Percentiles rank a stretch among this genome's conserved stretches.
Conservation (phyloP, 345 rosid species). For the Syzygium jambos region DNA sequence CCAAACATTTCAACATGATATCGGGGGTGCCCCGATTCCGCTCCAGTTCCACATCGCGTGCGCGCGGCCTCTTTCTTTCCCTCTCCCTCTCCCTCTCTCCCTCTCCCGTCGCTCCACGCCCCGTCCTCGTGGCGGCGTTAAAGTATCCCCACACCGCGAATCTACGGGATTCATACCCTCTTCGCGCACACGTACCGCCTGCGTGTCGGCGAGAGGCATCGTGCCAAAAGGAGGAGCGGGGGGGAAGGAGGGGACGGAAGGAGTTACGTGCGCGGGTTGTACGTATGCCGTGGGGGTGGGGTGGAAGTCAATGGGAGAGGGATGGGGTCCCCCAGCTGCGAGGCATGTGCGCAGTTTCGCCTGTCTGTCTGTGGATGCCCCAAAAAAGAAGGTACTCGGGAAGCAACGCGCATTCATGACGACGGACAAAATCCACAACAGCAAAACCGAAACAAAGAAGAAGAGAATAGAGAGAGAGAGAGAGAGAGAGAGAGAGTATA, state of each 20-base stretch:
- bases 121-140: too few species aligned
- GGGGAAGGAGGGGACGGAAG: rapidly evolving
- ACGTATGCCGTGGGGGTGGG: background rate
- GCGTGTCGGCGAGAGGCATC: background rate
- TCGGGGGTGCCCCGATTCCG: too few species aligned
- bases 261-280: background rate
- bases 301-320: background rate
- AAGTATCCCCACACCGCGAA: background rate
- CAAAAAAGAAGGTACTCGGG: background rate
- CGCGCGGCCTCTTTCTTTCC: background rate
- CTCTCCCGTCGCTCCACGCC: background rate
- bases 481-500: rapidly evolving
- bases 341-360: background rate
- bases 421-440: too few species aligned
- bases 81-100: too few species aligned
- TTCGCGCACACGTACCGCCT: background rate
- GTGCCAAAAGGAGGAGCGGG: background rate
- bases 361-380: background rate
- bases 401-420: background rate
- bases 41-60: background rate
- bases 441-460: background rate
- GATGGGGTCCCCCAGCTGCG: background rate
- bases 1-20: background rate
- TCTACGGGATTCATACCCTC: background rate
- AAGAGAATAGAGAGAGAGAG: rapidly evolving